phyloP scores from a whole-genome alignment of 2,329 filamentous ascomycete species.

The Penicillium sumatraense region DNA sequence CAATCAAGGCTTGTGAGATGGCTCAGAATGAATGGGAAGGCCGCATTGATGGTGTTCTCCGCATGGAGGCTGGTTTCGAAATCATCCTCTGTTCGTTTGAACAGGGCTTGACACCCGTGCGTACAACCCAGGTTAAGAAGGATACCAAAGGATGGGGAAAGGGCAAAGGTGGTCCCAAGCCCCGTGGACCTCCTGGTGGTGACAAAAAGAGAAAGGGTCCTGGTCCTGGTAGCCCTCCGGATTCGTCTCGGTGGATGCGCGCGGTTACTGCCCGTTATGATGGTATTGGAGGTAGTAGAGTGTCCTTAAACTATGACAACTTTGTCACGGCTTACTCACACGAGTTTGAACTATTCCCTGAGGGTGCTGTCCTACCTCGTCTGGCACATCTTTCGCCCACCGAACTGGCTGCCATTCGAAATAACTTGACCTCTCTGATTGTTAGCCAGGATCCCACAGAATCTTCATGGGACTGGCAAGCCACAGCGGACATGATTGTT shows the following conservation, averaged over 20 bases:
- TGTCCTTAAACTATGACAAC: slow-evolving; percentile 52
- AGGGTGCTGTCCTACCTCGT: slow-evolving; percentile 44
- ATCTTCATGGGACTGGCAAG: slow-evolving; percentile 66
- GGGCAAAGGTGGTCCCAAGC: background rate
- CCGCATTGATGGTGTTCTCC: slow-evolving; percentile 65
- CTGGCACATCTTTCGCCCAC: slow-evolving; percentile 33
- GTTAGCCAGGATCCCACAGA: slow-evolving; percentile 32
- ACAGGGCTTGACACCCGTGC: slow-evolving; percentile 41
- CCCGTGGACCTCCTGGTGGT: background rate
- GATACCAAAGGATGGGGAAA: background rate
- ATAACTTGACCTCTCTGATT: slow-evolving; percentile 53
- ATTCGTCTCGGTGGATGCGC: slow-evolving; percentile 21
- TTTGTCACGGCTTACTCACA: slow-evolving; percentile 56
- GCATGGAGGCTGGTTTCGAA: slow-evolving; percentile 74
- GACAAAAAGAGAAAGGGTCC: slow-evolving; percentile 9
- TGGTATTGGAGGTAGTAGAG: slow-evolving; percentile 44
- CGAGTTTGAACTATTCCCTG: slow-evolving; percentile 46
- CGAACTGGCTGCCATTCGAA: slow-evolving; percentile 43
- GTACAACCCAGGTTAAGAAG: slow-evolving; percentile 34
- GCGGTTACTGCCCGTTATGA: slow-evolving; percentile 37
- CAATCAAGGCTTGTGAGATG: slow-evolving; percentile 60
- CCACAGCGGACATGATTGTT: slow-evolving; percentile 67
- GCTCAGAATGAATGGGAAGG: slow-evolving; percentile 54
- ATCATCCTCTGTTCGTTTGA: slow-evolving; percentile 70
- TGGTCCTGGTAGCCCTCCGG: slow-evolving; percentile 8